Conservation (phyloP, 306 rosid genomes). For the Cucurbita maxima region DNA sequence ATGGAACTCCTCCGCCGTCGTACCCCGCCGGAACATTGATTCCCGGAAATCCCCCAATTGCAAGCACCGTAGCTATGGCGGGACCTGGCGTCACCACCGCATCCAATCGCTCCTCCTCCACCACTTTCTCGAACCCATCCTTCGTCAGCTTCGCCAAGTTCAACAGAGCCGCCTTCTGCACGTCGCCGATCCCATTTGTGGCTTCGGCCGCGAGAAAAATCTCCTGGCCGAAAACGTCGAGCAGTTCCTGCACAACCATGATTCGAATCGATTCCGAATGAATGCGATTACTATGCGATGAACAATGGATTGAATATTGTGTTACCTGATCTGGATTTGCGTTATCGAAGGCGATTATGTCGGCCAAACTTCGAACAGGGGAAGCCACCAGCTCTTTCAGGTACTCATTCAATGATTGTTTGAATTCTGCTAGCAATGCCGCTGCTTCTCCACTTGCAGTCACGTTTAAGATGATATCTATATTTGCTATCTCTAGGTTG, state of each 20-base stretch:
- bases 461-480: slow-evolving; percentile 9
- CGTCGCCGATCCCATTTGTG: slow-evolving; percentile 30
- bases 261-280: not conserved
- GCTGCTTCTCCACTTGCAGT: slow-evolving; percentile 9
- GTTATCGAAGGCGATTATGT: slow-evolving; percentile 14
- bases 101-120: slow-evolving; percentile 36
- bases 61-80: slow-evolving; percentile 18
- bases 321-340: slow-evolving; percentile 13
- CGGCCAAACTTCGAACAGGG: slow-evolving; percentile 11
- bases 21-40: slow-evolving; percentile 59
- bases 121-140: slow-evolving; percentile 36
- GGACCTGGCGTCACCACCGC: slow-evolving; percentile 22
- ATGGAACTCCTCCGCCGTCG: slow-evolving; percentile 20
- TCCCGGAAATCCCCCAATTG: slow-evolving; percentile 56
- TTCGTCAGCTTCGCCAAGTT: slow-evolving; percentile 17
- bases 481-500: slow-evolving; percentile 14
- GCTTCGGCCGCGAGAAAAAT: slow-evolving; percentile 20
- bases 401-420: slow-evolving; percentile 12
- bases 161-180: slow-evolving; percentile 17
- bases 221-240: slow-evolving; percentile 42
- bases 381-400: slow-evolving; percentile 9
- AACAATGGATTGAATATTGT: not conserved
- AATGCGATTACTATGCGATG: not conserved
- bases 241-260: slow-evolving; percentile 9
- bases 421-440: slow-evolving; percentile 15